Evolutionary conservation across 192 early-diverging fungal species (phyloP), one percentile per base, ranked within the genome.

Genomic region (Umbelopsis vinacea): DNA sequence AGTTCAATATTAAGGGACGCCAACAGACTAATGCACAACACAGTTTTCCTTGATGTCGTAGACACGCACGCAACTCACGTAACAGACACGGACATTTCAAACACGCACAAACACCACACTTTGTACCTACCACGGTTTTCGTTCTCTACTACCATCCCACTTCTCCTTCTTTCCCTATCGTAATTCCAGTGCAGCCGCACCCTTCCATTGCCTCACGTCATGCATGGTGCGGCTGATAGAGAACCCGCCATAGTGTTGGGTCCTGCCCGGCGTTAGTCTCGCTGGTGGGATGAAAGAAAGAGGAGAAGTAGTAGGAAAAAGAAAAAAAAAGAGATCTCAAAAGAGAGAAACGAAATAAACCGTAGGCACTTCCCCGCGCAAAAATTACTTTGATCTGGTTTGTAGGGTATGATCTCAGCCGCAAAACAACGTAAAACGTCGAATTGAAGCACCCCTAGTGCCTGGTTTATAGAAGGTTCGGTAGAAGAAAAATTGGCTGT

Each of bases 361-460:
- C 57, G 57, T 29, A 43, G 57, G 29, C 26, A 35, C 33, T 63
- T 79, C 74, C 67, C 60, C 46, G 70, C 71, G 76, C 76, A 72
- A 52, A 55, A 67, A 76, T 76, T 80, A 80, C 46, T 71, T 68
- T 76, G 74, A 73, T 78, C 79, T 71, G 79, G 67, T 80, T 43
- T 67, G 70, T 73, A 76, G 79, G 79, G 74, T 76, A 73, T 80
- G 52, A 80, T 80, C 79, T 80, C 79, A 80, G 79, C 79, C 69
- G 40, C 26, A 63, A 46, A 46, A 46, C 69, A 50, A 63, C 38
- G 66, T 46, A 26, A 46, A 45, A 45, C 37, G 54, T 29, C 4
- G 23, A 37, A 46, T 47, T 54, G 50, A 29, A 70, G 68, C 69
- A 71, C 74, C 69, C 74, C 74, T 71, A 66, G 66, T 68, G 73